Percentiles rank a stretch among this genome's conserved stretches.
These are phyloP conservation scores for Populus deltoides DNA, from an alignment of 345 rosid genomes.

Conservation along the genomic window DNA sequence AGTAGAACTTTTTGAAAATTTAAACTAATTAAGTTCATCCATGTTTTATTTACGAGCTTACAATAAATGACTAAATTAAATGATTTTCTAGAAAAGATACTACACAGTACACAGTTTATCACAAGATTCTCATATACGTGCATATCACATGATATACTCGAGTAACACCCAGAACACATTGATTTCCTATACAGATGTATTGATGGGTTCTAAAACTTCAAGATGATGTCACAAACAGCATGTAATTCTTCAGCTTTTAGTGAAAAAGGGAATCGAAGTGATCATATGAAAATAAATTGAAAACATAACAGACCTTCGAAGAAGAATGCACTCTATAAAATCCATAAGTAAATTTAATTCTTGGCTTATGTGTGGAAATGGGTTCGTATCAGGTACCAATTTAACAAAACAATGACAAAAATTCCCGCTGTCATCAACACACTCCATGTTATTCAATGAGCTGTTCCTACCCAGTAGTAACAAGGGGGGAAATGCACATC, in stretches of 20 bases:
- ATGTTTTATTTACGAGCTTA: too few relatives aligned
- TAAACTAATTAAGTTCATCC: too few relatives aligned
- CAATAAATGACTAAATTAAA: too few relatives aligned
- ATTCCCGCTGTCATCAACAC: background rate
- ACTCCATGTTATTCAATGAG: slow-evolving; percentile 28
- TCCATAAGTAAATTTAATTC: slow-evolving; percentile 2
- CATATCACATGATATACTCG: background rate
- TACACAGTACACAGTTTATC: background rate
- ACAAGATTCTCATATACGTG: background rate
- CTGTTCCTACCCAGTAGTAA: slow-evolving; percentile 19
- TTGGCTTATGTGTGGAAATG: slow-evolving; percentile 1
- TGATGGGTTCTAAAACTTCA: background rate
- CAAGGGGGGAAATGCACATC: slow-evolving; percentile 13
- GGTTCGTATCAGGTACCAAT: slow-evolving; percentile 11
- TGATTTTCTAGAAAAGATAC: background rate
- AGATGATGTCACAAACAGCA: background rate
- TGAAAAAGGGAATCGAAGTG: background rate
- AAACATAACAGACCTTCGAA: background rate
- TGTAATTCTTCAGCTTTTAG: background rate
- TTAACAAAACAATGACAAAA: slow-evolving; percentile 7
- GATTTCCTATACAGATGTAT: background rate
- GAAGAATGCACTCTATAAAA: background rate
- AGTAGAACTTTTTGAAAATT: too few relatives aligned
- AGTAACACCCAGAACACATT: background rate
- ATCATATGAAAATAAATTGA: background rate